These are phyloP conservation scores for Alternaria novae-zelandiae DNA, from an alignment of 2,329 filamentous ascomycete species.

Conservation along the genomic window DNA sequence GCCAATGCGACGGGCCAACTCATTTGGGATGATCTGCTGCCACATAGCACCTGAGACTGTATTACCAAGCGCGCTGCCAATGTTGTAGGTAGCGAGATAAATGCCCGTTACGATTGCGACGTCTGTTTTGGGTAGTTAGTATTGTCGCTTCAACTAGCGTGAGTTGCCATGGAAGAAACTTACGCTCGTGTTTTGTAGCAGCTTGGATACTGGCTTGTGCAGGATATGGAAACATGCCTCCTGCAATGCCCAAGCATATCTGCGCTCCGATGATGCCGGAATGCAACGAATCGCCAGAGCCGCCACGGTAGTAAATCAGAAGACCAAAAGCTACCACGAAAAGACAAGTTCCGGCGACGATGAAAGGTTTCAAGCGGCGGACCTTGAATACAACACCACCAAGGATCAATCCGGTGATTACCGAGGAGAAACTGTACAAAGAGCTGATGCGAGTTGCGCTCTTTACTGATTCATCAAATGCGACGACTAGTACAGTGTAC, in stretches of 20 bases:
- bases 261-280: slow-evolving; percentile 68
- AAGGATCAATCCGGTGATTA: slow-evolving; percentile 63
- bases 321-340: slow-evolving; percentile 70
- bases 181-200: slow-evolving; percentile 56
- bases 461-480: slow-evolving; percentile 64
- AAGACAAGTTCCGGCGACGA: slow-evolving; percentile 64
- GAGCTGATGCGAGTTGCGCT: slow-evolving; percentile 65
- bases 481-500: slow-evolving; percentile 66
- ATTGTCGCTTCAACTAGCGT: background rate
- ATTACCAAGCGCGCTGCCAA: slow-evolving; percentile 67
- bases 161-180: background rate
- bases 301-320: slow-evolving; percentile 67
- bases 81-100: slow-evolving; percentile 68
- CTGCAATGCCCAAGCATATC: slow-evolving; percentile 67
- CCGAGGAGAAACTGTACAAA: slow-evolving; percentile 65
- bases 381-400: slow-evolving; percentile 63
- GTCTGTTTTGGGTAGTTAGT: slow-evolving; percentile 33
- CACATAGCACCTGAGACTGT: slow-evolving; percentile 68
- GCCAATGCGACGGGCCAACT: slow-evolving; percentile 51
- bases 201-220: slow-evolving; percentile 60
- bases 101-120: slow-evolving; percentile 69
- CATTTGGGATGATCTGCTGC: slow-evolving; percentile 58
- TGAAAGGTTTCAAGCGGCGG: slow-evolving; percentile 66
- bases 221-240: slow-evolving; percentile 66
- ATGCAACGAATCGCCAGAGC: slow-evolving; percentile 50